phyloP scores from a whole-genome alignment of 306 rosid genomes.

The Dryas alaskensis region DNA sequence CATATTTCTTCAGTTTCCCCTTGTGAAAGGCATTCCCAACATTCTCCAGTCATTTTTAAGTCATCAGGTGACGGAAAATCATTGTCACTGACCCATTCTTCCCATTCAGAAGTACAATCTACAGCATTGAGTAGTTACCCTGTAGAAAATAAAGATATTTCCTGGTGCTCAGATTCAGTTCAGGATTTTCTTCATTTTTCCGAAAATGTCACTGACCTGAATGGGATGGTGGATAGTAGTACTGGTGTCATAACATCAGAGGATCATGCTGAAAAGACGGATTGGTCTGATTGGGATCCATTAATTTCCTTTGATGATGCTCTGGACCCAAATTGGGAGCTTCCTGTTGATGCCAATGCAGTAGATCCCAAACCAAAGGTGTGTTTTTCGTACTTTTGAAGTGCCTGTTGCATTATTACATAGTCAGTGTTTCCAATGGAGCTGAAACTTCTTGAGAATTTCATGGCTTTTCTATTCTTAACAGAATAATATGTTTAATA shows the following conservation, averaged over 20 bases:
- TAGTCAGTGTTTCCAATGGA: neutral
- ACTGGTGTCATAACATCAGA: constrained; percentile 40
- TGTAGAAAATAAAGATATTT: constrained; percentile 40
- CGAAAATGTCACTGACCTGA: constrained; percentile 50
- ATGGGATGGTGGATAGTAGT: constrained; percentile 47
- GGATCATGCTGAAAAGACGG: constrained; percentile 47
- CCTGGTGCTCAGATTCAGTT: constrained; percentile 67
- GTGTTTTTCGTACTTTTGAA: constrained; percentile 28
- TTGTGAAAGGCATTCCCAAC: constrained; percentile 40
- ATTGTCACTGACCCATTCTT: constrained; percentile 34
- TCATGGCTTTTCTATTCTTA: neutral
- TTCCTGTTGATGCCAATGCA: constrained; percentile 47
- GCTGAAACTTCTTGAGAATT: neutral
- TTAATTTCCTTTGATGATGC: constrained; percentile 52
- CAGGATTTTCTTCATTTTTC: constrained; percentile 54
- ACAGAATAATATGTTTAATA: neutral
- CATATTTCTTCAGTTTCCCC: constrained; percentile 36
- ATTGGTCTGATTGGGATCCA: constrained; percentile 74
- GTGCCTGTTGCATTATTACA: constrained; percentile 20
- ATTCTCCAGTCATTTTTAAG: constrained; percentile 47
- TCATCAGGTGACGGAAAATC: constrained; percentile 38
- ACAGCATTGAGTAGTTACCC: constrained; percentile 36
- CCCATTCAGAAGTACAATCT: constrained; percentile 42
- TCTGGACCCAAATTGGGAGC: constrained; percentile 72
- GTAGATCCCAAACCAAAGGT: constrained; percentile 60